phyloP scores from a whole-genome alignment of 192 early-diverging fungal genomes.

The Fimicolochytrium jonesii region DNA sequence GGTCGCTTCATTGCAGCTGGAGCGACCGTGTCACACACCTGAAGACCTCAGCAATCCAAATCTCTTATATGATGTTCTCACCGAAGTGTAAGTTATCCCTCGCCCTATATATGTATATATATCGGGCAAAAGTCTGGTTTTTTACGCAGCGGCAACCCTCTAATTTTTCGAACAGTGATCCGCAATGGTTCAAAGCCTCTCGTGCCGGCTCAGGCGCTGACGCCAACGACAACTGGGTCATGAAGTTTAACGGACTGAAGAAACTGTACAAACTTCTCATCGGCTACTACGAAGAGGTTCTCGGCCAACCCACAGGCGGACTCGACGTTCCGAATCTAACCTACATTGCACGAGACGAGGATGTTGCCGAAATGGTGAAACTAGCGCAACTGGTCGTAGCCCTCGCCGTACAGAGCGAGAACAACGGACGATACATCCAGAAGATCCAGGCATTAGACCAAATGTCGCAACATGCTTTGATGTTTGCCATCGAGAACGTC shows the following conservation, averaged over 20 bases:
- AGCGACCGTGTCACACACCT: constrained; percentile 37
- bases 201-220: constrained; percentile 53
- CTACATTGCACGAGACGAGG: constrained; percentile 76
- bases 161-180: constrained; percentile 65
- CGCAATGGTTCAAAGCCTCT: constrained; percentile 83
- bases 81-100: constrained; percentile 64
- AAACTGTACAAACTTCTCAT: constrained; percentile 81
- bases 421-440: constrained; percentile 80
- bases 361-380: constrained; percentile 67
- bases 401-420: constrained; percentile 79
- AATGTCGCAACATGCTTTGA: constrained; percentile 75
- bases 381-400: constrained; percentile 80
- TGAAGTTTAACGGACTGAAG: constrained; percentile 89
- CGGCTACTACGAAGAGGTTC: constrained; percentile 82
- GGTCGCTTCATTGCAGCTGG: constrained; percentile 51
- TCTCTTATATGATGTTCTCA: constrained; percentile 74
- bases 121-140: neutral
- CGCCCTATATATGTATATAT: neutral
- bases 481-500: constrained; percentile 79
- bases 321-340: constrained; percentile 73
- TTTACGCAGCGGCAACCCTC: neutral
- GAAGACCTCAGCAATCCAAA: constrained; percentile 77
- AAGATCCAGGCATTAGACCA: constrained; percentile 74
- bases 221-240: constrained; percentile 90
- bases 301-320: constrained; percentile 60